These are phyloP conservation scores for Andalucia godoyi DNA, from an alignment of 78 protist species.

Conservation along the genomic window DNA sequence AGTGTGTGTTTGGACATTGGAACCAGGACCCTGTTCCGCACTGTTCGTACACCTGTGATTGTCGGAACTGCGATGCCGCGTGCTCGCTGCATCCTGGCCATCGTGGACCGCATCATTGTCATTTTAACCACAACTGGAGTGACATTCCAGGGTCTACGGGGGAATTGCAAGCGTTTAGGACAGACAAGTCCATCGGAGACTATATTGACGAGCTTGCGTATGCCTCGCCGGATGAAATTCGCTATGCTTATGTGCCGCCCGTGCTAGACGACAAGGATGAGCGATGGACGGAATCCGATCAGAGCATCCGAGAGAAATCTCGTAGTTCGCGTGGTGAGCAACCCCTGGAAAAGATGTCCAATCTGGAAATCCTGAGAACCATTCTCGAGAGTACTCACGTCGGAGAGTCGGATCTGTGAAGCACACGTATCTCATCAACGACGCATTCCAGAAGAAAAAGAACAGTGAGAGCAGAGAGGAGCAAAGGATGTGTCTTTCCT, in stretches of 20 bases:
- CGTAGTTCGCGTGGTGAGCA: no score
- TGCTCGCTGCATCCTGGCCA: background rate
- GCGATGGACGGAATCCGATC: background rate
- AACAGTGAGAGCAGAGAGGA: no score
- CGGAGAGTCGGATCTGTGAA: no score
- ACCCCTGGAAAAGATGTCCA: no score
- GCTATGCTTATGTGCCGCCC: background rate
- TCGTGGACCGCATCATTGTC: background rate
- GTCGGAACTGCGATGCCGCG: background rate
- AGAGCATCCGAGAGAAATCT: no score
- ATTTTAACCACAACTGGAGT: background rate
- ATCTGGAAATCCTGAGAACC: no score
- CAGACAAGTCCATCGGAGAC: background rate
- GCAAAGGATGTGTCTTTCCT: no score
- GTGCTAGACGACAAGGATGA: background rate
- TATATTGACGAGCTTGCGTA: constrained; percentile 1
- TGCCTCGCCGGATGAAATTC: background rate
- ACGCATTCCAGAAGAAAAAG: no score
- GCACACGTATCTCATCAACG: no score
- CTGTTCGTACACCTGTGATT: background rate
- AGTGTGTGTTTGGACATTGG: background rate
- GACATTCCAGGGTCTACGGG: background rate
- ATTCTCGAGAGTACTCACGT: no score
- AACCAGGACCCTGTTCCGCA: background rate
- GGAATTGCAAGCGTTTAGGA: background rate